Percentiles rank a stretch among this genome's conserved stretches.
These are phyloP conservation scores for Trichoderma lentiforme DNA, from an alignment of 2,329 filamentous ascomycete genomes.

Conservation along the genomic window DNA sequence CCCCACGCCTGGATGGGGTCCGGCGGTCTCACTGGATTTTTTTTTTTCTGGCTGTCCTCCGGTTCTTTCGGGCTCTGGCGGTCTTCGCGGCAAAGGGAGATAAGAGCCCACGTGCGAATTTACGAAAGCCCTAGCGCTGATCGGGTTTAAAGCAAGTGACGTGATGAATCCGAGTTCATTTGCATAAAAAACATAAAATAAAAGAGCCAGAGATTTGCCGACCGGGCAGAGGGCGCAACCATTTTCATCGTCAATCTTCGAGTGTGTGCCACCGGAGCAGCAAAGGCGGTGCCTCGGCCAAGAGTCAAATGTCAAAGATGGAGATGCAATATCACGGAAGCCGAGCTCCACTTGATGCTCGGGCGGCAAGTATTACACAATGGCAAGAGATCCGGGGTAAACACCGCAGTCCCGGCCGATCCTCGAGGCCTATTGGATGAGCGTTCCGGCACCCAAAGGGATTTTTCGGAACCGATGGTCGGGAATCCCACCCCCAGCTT, in stretches of 20 bases:
- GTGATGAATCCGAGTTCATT: neutral
- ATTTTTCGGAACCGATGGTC: slow-evolving; percentile 26
- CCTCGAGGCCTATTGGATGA: slow-evolving; percentile 22
- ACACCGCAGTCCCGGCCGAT: slow-evolving; percentile 16
- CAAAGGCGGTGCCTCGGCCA: neutral
- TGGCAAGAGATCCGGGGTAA: slow-evolving; percentile 20
- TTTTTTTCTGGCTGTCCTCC: neutral
- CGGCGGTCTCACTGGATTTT: neutral
- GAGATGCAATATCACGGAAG: slow-evolving; percentile 14
- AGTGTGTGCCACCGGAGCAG: neutral
- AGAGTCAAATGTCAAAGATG: neutral
- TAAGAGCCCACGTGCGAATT: slow-evolving; percentile 19
- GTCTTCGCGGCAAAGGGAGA: slow-evolving; percentile 19
- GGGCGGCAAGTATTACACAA: slow-evolving; percentile 20
- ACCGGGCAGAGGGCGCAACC: neutral
- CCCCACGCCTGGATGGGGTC: slow-evolving; percentile 5
- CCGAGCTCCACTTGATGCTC: slow-evolving; percentile 28
- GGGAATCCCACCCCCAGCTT: slow-evolving; percentile 14
- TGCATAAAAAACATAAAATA: neutral
- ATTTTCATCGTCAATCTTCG: neutral
- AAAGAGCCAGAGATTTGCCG: slow-evolving; percentile 18
- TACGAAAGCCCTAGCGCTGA: slow-evolving; percentile 17
- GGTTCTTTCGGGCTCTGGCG: slow-evolving; percentile 17
- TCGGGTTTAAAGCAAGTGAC: slow-evolving; percentile 13
- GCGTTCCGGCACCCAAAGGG: slow-evolving; percentile 23